Base-by-base conservation (phyloP, 495 filamentous ascomycete species). In the Penicillium nucicola region DNA sequence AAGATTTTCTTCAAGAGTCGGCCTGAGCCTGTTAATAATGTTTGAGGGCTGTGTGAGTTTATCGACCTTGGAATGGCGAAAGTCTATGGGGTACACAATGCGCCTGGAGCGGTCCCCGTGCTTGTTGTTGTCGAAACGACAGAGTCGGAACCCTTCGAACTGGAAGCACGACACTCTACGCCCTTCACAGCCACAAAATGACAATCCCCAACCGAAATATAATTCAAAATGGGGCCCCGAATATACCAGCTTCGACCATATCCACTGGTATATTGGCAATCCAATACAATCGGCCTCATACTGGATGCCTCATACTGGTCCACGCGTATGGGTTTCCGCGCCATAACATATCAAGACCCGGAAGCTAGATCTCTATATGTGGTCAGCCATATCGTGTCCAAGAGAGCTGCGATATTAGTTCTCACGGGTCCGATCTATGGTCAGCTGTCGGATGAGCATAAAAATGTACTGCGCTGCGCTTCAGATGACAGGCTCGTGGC, bases 1-100 rank as follows among this genome's bases (percentile, higher is more conserved):
- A 97, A 97, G 74, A 66, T 98, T 45, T 68, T 97, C 13, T 98
- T 98, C 71, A 86, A 86, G 50, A 76, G 73, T 60, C 76, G 93
- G 42, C 93, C 93, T 30, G 93, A 98, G 69, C 93, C 93, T 48
- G 95, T 97, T 31, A 75, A 64, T 44, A 58, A 70, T 53, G 43
- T 51, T 36, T 75, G 58, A 69, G 15, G 19, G 17, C 6, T 22
- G 38, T 42, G 14, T 11, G 23, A 43, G 17, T 11, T 39, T 32
- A 6, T 44, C 15, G 2, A 8, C 19, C 22, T 17, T 22, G 19
- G 20, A 25, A n/a, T 32, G 20, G n/a, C n/a, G n/a, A n/a, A n/a
- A n/a, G n/a, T n/a, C n/a, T n/a, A n/a, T 22, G 34, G n/a, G 5
- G 25, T 37, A 18, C 4, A 37, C 5, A 28, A 28, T 8, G 25